Base-by-base conservation (phyloP, 805 yeast genomes). In the Suhomyces canberraensis region DNA sequence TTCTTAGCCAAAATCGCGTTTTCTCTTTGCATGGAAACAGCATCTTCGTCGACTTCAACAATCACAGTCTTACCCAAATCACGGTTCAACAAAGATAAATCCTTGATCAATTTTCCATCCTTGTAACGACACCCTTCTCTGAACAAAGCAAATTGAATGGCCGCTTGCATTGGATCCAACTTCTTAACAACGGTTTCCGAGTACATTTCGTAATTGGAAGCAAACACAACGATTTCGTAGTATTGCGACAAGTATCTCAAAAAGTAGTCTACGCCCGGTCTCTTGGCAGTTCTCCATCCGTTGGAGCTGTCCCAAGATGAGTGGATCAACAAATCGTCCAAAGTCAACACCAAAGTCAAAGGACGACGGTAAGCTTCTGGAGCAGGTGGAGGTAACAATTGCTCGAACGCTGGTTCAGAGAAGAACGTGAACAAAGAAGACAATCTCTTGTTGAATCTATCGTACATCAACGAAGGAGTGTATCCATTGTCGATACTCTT, bases 211-310 rank as follows among this genome's bases (percentile, higher is more conserved):
- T 84, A 83, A 58, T 86, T 86, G 42, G 89, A 80, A 22, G 91
- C 79, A 60, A 93, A 93, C 31, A 95, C 68, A 36, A 93, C 98
- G 58, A 93, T 82, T 69, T 93, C 99, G 64, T 91, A 93, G 71
- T 89, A 91, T 66, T 87, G 95, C 6, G 96, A 85, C 51, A 93
- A 71, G 64, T 93, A 93, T 19, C 95, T 96, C 58, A 93, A 69
- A 67, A 93, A 93, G 71, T 93, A 93, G 63, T 95, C 98, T 43
- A 88, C 81, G 45, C 98, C 99, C 22, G 98, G 98, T 70, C 99
- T 87, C 73, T 93, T 93, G 20, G 96, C 98, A 11, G 97, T 91
- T 68, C 93, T 82, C 99, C 99, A 93, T 37, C 98, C 98, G 57
- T 79, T 74, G 61, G 86, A 79, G 48, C 87, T 78, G 39, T 86